phyloP scores from a whole-genome alignment of 2,329 filamentous ascomycete species.

The Phialocephala sp. region DNA sequence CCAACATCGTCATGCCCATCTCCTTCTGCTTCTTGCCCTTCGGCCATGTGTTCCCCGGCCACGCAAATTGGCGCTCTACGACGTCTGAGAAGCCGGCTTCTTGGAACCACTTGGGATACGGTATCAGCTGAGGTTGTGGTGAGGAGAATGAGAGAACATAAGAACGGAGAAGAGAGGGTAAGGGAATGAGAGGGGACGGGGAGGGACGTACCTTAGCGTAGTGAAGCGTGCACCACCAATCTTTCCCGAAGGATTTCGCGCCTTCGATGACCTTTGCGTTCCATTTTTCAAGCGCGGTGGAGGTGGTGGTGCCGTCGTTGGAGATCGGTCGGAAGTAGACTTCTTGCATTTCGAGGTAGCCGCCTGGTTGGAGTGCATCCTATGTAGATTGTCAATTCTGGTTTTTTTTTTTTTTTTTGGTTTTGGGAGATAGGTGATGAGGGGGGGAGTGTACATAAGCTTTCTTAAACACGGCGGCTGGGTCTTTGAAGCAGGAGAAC shows the following conservation, averaged over 20 bases:
- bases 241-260: constrained; percentile 25
- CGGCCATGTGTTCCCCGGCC: constrained; percentile 22
- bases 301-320: constrained; percentile 17
- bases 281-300: constrained; percentile 28
- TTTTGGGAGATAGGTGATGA: background rate
- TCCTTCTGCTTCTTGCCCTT: constrained; percentile 22
- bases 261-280: constrained; percentile 29
- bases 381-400: background rate
- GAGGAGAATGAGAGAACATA: background rate
- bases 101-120: constrained; percentile 21
- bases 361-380: constrained; percentile 17
- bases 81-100: constrained; percentile 59
- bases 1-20: constrained; percentile 19
- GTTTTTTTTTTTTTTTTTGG: no score
- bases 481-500: constrained; percentile 30
- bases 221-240: constrained; percentile 43
- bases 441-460: constrained; percentile 1
- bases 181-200: background rate
- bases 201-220: constrained; percentile 7
- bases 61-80: constrained; percentile 44
- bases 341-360: constrained; percentile 26
- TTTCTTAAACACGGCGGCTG: constrained; percentile 17
- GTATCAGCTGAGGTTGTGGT: no score
- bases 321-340: constrained; percentile 23
- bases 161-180: background rate